phyloP scores from a whole-genome alignment of 1,284 basidiomycete species.

The Coniferiporia sulphurascens region DNA sequence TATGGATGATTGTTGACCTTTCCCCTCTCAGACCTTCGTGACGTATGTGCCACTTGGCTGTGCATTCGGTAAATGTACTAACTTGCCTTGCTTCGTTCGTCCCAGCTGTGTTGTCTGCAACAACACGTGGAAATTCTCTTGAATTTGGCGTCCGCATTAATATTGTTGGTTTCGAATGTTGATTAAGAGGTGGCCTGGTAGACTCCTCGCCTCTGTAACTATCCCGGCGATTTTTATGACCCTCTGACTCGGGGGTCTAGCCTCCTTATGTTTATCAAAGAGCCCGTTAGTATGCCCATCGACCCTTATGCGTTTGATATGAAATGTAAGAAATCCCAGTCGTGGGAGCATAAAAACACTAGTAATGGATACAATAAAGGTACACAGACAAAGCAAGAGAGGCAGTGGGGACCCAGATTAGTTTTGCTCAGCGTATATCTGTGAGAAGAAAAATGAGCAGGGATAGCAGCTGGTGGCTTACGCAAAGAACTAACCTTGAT shows the following conservation, averaged over 20 bases:
- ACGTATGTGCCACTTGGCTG: conserved; percentile 39
- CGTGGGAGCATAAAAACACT: neutral
- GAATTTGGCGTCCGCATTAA: neutral
- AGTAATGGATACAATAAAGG: conserved; percentile 1
- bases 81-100: neutral
- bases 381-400: conserved; percentile 2
- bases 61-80: neutral
- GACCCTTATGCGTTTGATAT: neutral
- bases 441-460: conserved; percentile 3
- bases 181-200: neutral
- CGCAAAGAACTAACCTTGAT: conserved; percentile 65
- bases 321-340: neutral
- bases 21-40: conserved; percentile 47
- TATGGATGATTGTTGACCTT: conserved; percentile 30
- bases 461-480: neutral
- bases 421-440: conserved; percentile 52
- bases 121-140: conserved; percentile 18
- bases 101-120: conserved; percentile 17
- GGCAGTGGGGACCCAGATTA: conserved; percentile 19
- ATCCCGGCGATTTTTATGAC: neutral
- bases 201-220: neutral
- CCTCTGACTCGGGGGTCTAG: neutral
- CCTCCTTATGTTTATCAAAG: neutral
- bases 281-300: neutral
- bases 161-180: neutral